These are phyloP conservation scores for Penicillium paradoxum DNA, from an alignment of 495 filamentous ascomycete genomes.

Conservation along the genomic window DNA sequence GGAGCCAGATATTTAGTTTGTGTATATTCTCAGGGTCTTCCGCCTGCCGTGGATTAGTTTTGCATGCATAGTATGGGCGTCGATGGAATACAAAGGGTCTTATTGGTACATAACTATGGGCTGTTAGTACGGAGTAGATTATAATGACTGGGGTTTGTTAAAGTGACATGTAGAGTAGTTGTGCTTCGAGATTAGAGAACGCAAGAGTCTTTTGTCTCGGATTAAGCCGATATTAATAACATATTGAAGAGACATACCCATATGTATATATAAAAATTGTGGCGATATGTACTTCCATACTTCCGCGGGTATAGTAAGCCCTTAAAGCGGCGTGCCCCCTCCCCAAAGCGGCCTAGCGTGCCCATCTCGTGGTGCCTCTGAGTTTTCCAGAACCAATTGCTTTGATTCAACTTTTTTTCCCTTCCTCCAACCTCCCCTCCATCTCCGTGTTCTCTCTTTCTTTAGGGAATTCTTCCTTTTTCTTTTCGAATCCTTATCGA, in stretches of 20 bases:
- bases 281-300: background rate
- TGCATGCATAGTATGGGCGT: conserved; percentile 32
- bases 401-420: conserved; percentile 39
- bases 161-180: background rate
- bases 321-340: conserved; percentile 20
- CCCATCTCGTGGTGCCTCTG: conserved; percentile 25
- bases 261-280: no score
- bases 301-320: conserved; percentile 10
- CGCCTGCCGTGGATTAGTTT: background rate
- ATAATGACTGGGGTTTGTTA: background rate
- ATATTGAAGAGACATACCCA: no score
- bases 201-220: no score
- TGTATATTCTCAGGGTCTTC: background rate
- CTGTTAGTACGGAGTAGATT: background rate
- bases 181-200: background rate
- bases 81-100: conserved; percentile 13
- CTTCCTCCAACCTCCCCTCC: conserved; percentile 34
- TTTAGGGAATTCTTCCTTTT: conserved; percentile 24
- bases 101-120: conserved; percentile 9
- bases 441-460: conserved; percentile 31
- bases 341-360: conserved; percentile 22
- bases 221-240: no score
- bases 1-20: background rate
- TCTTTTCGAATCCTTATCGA: conserved; percentile 38
- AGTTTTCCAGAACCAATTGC: conserved; percentile 36